A percentile compares a stretch with the other conserved stretches of the same genome.
These are phyloP conservation scores for Neoconidiobolus thromboides DNA, from an alignment of 371 early-diverging fungal genomes.

Conservation along the genomic window DNA sequence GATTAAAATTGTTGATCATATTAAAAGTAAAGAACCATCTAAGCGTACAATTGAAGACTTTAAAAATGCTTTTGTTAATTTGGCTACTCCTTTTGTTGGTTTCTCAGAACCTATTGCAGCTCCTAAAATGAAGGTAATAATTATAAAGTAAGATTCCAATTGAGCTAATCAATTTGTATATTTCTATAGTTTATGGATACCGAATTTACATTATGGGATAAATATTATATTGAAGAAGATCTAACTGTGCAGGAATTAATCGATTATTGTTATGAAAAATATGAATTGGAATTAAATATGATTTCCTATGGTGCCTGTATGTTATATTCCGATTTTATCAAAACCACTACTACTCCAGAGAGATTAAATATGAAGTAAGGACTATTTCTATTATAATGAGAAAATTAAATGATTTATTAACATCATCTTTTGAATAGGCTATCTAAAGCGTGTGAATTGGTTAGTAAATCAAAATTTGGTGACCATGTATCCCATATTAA, in stretches of 20 bases:
- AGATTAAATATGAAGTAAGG: constrained; percentile 25
- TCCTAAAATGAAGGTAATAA: constrained; percentile 35
- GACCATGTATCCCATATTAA: constrained; percentile 63
- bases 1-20: constrained; percentile 61
- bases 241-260: constrained; percentile 80
- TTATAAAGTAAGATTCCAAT: neutral
- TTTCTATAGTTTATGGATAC: constrained; percentile 51
- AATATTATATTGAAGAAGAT: constrained; percentile 78
- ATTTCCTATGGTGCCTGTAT: constrained; percentile 82
- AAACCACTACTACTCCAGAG: constrained; percentile 67
- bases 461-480: constrained; percentile 79
- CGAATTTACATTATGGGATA: constrained; percentile 92
- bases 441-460: constrained; percentile 52
- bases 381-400: neutral
- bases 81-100: constrained; percentile 98
- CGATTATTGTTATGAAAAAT: constrained; percentile 59
- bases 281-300: constrained; percentile 88
- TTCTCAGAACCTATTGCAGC: constrained; percentile 97
- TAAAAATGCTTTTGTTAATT: constrained; percentile 98
- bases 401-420: neutral
- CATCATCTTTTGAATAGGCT: constrained; percentile 20
- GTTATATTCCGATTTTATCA: constrained; percentile 84
- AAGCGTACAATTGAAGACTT: constrained; percentile 55
- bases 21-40: constrained; percentile 37
- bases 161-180: neutral